Evolutionary conservation across 768 basidiomycete genomes (phyloP).

Genomic region (Mycena pura): DNA sequence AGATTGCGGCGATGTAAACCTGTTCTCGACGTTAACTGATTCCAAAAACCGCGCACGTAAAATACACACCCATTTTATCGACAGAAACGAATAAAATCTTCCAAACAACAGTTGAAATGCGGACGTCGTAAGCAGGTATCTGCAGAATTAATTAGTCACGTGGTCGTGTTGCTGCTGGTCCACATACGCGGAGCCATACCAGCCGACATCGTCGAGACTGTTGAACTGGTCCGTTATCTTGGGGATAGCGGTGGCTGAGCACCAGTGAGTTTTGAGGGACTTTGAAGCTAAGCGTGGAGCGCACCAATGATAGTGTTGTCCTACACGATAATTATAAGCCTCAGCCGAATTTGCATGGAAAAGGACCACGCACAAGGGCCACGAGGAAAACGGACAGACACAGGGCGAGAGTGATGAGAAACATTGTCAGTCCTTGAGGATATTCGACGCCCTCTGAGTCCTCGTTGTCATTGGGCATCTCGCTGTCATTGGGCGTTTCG

Average conservation of each 20-base stretch:
- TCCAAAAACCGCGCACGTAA: background rate
- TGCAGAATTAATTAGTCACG: background rate
- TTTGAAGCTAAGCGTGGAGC: too few species aligned
- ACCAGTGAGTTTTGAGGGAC: too few species aligned
- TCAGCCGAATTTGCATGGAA: background rate
- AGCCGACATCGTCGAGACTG: conserved; percentile 32
- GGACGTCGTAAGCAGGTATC: conserved; percentile 14
- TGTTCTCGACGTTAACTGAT: background rate
- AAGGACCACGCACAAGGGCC: conserved; percentile 1
- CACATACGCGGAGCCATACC: conserved; percentile 23
- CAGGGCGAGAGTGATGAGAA: conserved; percentile 10
- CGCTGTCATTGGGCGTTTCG: too few species aligned
- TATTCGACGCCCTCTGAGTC: conserved; percentile 3
- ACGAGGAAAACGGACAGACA: conserved; percentile 18
- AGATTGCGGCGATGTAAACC: background rate
- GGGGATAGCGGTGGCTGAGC: too few species aligned
- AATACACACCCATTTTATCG: conserved; percentile 11
- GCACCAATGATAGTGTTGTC: conserved; percentile 7
- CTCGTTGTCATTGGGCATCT: background rate
- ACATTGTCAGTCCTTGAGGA: conserved; percentile 7
- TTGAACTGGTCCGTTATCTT: conserved; percentile 39
- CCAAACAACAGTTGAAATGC: conserved; percentile 17
- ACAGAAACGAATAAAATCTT: conserved; percentile 8
- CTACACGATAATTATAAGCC: too few species aligned
- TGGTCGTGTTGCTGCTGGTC: background rate